Percentiles rank a stretch among this genome's conserved stretches.
These are phyloP conservation scores for Pseudocercospora pini-densiflorae DNA, from an alignment of 2,329 filamentous ascomycete species.

Conservation along the genomic window DNA sequence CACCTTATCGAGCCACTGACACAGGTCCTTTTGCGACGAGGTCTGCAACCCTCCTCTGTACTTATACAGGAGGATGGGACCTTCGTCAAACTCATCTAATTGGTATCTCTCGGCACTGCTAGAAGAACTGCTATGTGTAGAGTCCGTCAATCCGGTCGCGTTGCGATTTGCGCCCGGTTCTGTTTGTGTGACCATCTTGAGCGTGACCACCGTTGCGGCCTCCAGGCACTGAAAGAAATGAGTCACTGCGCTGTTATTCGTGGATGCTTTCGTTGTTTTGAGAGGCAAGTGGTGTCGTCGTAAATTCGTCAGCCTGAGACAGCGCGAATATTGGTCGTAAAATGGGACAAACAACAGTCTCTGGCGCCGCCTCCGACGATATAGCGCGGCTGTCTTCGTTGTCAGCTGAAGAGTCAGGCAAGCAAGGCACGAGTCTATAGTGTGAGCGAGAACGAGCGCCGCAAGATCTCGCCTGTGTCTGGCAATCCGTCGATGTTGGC, in stretches of 20 bases:
- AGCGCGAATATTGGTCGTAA: slow-evolving; percentile 15
- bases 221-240: slow-evolving; percentile 19
- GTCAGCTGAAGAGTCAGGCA: slow-evolving; percentile 32
- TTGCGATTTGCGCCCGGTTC: slow-evolving; percentile 27
- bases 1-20: slow-evolving; percentile 43
- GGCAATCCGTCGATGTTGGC: slow-evolving; percentile 8
- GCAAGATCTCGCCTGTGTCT: slow-evolving; percentile 10
- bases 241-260: slow-evolving; percentile 20
- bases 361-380: slow-evolving; percentile 18
- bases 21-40: slow-evolving; percentile 51
- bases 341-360: slow-evolving; percentile 11
- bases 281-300: slow-evolving; percentile 19
- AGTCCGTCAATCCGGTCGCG: slow-evolving; percentile 49
- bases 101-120: slow-evolving; percentile 46
- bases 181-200: slow-evolving; percentile 21
- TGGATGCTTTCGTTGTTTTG: slow-evolving; percentile 12
- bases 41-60: slow-evolving; percentile 48
- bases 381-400: slow-evolving; percentile 15
- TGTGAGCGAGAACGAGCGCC: slow-evolving; percentile 18
- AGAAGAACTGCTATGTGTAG: slow-evolving; percentile 47
- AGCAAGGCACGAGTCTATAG: slow-evolving; percentile 16
- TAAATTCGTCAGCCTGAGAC: slow-evolving; percentile 29
- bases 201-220: slow-evolving; percentile 24
- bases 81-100: slow-evolving; percentile 49
- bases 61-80: slow-evolving; percentile 52